Conservation (phyloP, 2,329 filamentous ascomycete genomes). For the Trichophyton verrucosum region DNA sequence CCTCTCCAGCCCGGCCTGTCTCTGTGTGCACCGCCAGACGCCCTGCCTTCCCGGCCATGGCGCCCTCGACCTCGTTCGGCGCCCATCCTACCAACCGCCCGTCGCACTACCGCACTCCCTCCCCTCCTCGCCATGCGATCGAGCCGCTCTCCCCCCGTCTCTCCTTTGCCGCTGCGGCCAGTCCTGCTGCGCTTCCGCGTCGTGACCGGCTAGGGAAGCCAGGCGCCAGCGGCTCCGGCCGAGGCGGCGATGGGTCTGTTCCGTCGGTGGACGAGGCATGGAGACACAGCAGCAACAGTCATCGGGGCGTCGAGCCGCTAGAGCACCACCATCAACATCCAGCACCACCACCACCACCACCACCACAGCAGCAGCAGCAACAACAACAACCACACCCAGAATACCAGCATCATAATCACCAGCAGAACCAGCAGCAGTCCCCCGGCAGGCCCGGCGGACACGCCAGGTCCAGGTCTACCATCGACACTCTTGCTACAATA, state of each 20-base stretch:
- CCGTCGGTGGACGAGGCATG: not conserved
- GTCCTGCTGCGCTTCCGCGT: not conserved
- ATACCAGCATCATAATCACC: slow-evolving; percentile 6
- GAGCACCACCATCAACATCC: slow-evolving; percentile 9
- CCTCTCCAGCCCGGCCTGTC: too few species aligned
- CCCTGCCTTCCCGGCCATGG: slow-evolving; percentile 18
- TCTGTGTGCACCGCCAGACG: too few species aligned
- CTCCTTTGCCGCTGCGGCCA: not conserved
- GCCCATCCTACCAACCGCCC: slow-evolving; percentile 20
- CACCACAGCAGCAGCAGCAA: slow-evolving; percentile 2
- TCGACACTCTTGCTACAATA: slow-evolving; percentile 40
- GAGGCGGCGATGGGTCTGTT: not conserved
- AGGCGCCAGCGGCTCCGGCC: not conserved
- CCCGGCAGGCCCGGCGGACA: slow-evolving; percentile 21
- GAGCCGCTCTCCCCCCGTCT: slow-evolving; percentile 34
- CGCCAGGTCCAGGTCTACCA: slow-evolving; percentile 35
- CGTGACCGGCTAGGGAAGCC: not conserved
- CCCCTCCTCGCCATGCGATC: slow-evolving; percentile 35
- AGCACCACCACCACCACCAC: slow-evolving; percentile 10
- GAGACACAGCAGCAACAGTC: not conserved
- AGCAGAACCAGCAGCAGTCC: slow-evolving; percentile 9
- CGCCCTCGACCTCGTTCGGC: slow-evolving; percentile 28
- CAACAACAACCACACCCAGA: not conserved
- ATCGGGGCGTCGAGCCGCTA: not conserved
- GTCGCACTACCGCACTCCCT: slow-evolving; percentile 35